Base-by-base conservation (phyloP, 2,329 filamentous ascomycete genomes). In the Fusarium illudens region DNA sequence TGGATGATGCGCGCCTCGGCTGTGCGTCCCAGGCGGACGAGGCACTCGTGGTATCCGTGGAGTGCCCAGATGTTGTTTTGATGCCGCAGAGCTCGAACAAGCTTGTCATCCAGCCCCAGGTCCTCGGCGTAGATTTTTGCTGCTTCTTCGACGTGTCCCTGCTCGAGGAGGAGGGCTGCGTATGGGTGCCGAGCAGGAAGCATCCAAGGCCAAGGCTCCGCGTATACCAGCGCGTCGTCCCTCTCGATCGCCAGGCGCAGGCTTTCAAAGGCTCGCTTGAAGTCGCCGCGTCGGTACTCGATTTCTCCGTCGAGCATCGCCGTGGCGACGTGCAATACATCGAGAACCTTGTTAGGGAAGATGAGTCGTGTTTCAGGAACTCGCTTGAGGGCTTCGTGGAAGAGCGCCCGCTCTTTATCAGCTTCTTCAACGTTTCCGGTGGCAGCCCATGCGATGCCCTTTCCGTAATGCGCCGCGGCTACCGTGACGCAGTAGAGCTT, bases 121-220 rank as follows among this genome's bases (percentile, higher is more conserved):
- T 50, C 46, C 13, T 50, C 46, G 2, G 46, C 46, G 13, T 50
- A 50, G 13, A 33, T 32, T 17, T 32, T 27, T 4, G 46, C 29
- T 5, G 46, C 46, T 32, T 50, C 46, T n/a, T 50, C 65, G 1
- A 86, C 80, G 20, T 79, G 81, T 0, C 85, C 87, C 71, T 90
- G 90, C 73, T 93, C 91, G 7, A 92, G 81, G 34, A 92, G 75
- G 3, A 93, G 80, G 0, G 90, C 91, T 1, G 88, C 90, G 60
- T 90, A 90, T 0, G 90, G 90, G 76, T 93, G 91, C 4, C 90
- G 82, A 0, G 87, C 86, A 0, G 91, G 90, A 73, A 92, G 89
- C 90, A 93, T 92, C 90, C 90, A 93, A 0, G 89, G 89, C 90
- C 90, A 93, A 0, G 91, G 91, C 75, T 93, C 91, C 51, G 90